A percentile compares a stretch with the other conserved stretches of the same genome.
phyloP scores from a whole-genome alignment of 106 monocot genomes.

The Allium fistulosum region DNA sequence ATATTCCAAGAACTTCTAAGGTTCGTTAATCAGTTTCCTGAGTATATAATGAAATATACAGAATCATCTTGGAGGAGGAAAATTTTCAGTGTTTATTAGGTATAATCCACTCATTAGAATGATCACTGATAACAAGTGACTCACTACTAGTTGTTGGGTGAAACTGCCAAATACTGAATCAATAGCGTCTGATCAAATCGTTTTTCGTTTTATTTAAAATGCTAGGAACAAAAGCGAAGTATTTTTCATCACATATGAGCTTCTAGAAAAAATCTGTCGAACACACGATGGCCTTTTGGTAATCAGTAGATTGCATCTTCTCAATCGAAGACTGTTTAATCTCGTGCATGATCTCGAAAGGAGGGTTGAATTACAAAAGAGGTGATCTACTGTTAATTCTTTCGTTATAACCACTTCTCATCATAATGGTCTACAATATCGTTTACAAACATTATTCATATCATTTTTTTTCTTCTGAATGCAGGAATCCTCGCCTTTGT shows the following conservation, averaged over 20 bases:
- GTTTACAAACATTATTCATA: background rate
- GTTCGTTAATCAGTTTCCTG: slow-evolving; percentile 9
- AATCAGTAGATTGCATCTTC: slow-evolving; percentile 8
- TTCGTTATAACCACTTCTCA: background rate
- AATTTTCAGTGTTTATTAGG: too few relatives aligned
- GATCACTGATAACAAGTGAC: too few relatives aligned
- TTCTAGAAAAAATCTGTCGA: slow-evolving; percentile 29
- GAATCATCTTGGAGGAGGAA: too few relatives aligned
- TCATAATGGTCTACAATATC: background rate
- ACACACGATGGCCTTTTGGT: slow-evolving; percentile 19
- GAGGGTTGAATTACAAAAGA: slow-evolving; percentile 28
- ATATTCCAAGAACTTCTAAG: slow-evolving; percentile 51
- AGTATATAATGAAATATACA: too few relatives aligned
- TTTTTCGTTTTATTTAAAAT: too few relatives aligned
- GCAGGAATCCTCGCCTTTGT: slow-evolving; percentile 21
- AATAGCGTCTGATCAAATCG: too few relatives aligned
- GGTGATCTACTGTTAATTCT: slow-evolving; percentile 12
- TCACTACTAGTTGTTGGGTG: too few relatives aligned
- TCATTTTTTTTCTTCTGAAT: background rate
- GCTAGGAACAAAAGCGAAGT: slow-evolving; percentile 49
- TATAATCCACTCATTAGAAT: too few relatives aligned
- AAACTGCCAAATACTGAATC: too few relatives aligned
- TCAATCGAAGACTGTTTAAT: slow-evolving; percentile 16
- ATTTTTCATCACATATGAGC: slow-evolving; percentile 35
- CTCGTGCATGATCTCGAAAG: slow-evolving; percentile 30